Base-by-base conservation (phyloP, 768 basidiomycete genomes). In the Mrakia blollopis region DNA sequence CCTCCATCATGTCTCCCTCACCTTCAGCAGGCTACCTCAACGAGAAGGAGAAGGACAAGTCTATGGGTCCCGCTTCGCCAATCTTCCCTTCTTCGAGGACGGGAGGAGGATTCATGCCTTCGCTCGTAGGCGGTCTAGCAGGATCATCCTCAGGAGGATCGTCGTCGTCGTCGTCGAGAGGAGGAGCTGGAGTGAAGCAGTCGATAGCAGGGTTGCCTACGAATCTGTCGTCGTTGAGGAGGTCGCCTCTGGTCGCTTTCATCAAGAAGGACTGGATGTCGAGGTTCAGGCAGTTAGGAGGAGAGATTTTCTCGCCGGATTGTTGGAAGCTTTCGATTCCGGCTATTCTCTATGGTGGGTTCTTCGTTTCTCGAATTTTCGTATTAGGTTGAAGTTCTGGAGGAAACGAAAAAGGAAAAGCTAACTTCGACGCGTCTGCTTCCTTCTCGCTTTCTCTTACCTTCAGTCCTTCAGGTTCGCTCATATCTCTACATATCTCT, bases 291-390 rank as follows among this genome's bases (percentile, higher is more conserved):
- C 87, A 86, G 77, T 83, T 94, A 28, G 86, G 85, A 70, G 87
- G 87, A 78, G 91, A 92, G 77, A 87, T 97, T 32, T 91, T 94
- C 84, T 92, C 93, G 79, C 85, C 87, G 18, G 96, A 98, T 84
- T 97, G 96, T 83, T 97, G 94, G 94, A 98, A 98, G 83, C 85
- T 98, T 41, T 93, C 94, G 63, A 94, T 98, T 81, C 96, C 96
- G 32, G 95, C 96, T 72, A 92, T 97, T 82, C 89, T 98, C 81
- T 98, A 97, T 83, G 65, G 65, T 41, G 89, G 89, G 89, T 72
- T 14, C n/a, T 32, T 30, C 25, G 8, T 52, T 35, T 35, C 11
- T 2, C 23, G 23, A 13, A 16, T n/a, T 72, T n/a, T 44, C 10
- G 30, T 10, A 16, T 57, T 28, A 21, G 37, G 16, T 35, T 9